Evolutionary conservation across 352 stramenopile genomes (phyloP), one percentile per base, ranked within the genome.

Genomic region (Paralagenidium karlingii): DNA sequence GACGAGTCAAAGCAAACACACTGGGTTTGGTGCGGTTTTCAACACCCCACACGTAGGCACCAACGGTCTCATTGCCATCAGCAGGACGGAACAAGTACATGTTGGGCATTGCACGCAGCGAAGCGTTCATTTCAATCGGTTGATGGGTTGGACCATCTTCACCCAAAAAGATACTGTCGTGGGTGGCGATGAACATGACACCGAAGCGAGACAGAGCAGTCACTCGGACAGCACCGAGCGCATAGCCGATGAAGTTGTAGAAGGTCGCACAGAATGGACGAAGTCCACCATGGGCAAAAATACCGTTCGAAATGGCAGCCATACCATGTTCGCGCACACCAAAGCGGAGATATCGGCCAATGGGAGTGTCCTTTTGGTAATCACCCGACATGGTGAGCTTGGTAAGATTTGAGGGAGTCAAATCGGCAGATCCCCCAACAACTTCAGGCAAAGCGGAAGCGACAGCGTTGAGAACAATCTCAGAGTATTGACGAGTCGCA

Each of bases 131-230:
- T 73, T 99, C 96, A 42, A 99, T 94, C 22, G 96, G 96, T 76
- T 99, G 96, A 70, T 99, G 96, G 45, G 96, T 99, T 36, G 96
- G 96, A 46, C 96, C 96, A 65, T 99, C 96, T 65, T 99, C 96
- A 37, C 96, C 96, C 21, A 99, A 63, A 47, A 97, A 97, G 70
- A 99, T 99, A n/a, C 79, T 97, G 75, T 99, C 96, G 75, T 99
- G 96, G 20, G 96, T 99, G 51, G 97, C 96, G 25, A 99, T 74
- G 70, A 98, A 99, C 38, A 99, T 75, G 26, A 99, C 77, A 47
- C 91, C 89, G 47, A 98, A 93, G 20, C 71, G 79, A n/a, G 79
- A 96, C 30, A 99, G 69, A 27, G 94, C 94, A 40, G 81, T 93
- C 27, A 98, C 58, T 49, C 96, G 86, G 49, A 98, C 91, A 20